These are phyloP conservation scores for Malassezia dermatis DNA, from an alignment of 1,284 basidiomycete species.

Conservation along the genomic window DNA sequence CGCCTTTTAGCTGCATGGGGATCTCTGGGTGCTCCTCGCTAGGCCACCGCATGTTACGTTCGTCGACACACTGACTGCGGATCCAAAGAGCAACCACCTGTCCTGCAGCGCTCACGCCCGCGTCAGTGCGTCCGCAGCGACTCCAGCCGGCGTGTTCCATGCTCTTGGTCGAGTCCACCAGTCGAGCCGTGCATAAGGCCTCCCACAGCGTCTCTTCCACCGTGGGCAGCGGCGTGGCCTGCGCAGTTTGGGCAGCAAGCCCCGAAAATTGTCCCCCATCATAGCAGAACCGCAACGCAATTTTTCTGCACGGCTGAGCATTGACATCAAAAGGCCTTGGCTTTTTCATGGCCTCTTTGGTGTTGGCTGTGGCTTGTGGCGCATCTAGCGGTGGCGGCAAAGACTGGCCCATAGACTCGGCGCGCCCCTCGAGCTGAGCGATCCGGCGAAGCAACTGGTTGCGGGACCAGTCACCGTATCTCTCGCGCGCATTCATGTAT, in stretches of 20 bases:
- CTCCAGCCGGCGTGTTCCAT: slow-evolving; percentile 66
- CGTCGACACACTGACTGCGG: slow-evolving; percentile 33
- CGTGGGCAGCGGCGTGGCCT: slow-evolving; percentile 60
- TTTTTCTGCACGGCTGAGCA: slow-evolving; percentile 66
- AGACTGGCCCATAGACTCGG: slow-evolving; percentile 10
- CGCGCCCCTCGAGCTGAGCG: slow-evolving; percentile 26
- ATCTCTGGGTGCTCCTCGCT: background rate
- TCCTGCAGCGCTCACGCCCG: slow-evolving; percentile 84
- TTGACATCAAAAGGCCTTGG: slow-evolving; percentile 56
- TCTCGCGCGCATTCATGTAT: slow-evolving; percentile 23
- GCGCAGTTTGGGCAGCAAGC: slow-evolving; percentile 56
- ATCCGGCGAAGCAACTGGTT: slow-evolving; percentile 25
- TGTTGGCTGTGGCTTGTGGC: background rate
- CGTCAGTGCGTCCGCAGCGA: slow-evolving; percentile 84
- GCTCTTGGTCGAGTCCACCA: slow-evolving; percentile 32
- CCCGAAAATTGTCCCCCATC: slow-evolving; percentile 85
- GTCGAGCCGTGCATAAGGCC: slow-evolving; percentile 51
- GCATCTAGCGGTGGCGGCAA: background rate
- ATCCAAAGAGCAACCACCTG: slow-evolving; percentile 84
- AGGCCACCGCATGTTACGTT: slow-evolving; percentile 18
- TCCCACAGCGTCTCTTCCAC: slow-evolving; percentile 80
- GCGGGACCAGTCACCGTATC: slow-evolving; percentile 26
- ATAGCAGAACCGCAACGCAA: slow-evolving; percentile 83
- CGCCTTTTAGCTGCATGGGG: background rate
- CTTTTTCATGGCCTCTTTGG: slow-evolving; percentile 1